phyloP scores from a whole-genome alignment of 1,284 basidiomycete genomes.

The Rhizopogon parksii region DNA sequence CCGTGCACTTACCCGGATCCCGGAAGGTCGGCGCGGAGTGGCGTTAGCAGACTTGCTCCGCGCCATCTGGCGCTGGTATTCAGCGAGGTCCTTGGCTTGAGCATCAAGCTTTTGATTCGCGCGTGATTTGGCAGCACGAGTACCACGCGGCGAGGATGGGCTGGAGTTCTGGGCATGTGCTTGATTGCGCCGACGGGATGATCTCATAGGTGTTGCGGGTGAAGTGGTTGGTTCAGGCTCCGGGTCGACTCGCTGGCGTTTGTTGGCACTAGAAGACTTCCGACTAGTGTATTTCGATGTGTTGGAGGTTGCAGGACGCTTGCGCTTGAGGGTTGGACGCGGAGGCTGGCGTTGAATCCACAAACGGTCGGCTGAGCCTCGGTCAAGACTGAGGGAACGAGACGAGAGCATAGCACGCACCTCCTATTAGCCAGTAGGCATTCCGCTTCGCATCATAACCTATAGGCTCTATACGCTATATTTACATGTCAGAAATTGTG shows the following conservation, averaged over 20 bases:
- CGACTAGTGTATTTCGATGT: constrained; percentile 23
- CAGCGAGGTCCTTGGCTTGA: constrained; percentile 62
- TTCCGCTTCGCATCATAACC: constrained; percentile 79
- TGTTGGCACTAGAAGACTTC: constrained; percentile 15
- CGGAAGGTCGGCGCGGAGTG: constrained; percentile 32
- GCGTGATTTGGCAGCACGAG: constrained; percentile 60
- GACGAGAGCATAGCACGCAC: constrained; percentile 32
- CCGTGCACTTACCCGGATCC: constrained; percentile 61
- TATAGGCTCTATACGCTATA: constrained; percentile 77
- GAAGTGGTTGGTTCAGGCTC: constrained; percentile 5
- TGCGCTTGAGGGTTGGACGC: constrained; percentile 53
- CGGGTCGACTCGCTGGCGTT: constrained; percentile 18
- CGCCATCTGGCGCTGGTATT: constrained; percentile 45
- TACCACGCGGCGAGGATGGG: constrained; percentile 29
- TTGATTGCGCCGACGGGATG: constrained; percentile 5
- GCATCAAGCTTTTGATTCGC: constrained; percentile 61
- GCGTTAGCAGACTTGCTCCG: constrained; percentile 7
- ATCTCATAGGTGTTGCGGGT: constrained; percentile 13
- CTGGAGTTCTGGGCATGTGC: constrained; percentile 12
- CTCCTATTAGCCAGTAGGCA: constrained; percentile 85
- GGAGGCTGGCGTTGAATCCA: constrained; percentile 78
- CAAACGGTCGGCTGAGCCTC: constrained; percentile 58
- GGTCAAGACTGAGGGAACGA: background rate
- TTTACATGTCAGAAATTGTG: constrained; percentile 7
- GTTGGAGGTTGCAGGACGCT: constrained; percentile 28